Conservation (phyloP, 164 flowering plant species). For the Brasenia schreberi region DNA sequence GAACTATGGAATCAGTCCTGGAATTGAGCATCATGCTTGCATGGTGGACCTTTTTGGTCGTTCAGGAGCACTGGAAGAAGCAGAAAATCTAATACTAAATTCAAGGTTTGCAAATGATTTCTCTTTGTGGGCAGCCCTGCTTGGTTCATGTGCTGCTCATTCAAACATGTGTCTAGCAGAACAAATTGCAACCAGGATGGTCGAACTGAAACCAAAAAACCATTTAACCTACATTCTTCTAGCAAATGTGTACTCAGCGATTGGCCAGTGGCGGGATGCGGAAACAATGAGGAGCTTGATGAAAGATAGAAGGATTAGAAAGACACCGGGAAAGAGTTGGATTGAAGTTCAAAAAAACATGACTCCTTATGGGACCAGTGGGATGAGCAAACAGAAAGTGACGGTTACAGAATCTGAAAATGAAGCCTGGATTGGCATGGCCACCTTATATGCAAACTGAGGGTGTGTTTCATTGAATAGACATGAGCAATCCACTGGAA, state of each 20-base stretch:
- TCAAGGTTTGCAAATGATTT: constrained; percentile 26
- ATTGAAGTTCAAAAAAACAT: constrained; percentile 25
- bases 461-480: background rate
- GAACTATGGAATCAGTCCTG: constrained; percentile 41
- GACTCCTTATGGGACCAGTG: constrained; percentile 2
- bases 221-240: constrained; percentile 60
- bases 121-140: constrained; percentile 69
- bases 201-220: constrained; percentile 49
- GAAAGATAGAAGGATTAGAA: constrained; percentile 48
- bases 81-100: constrained; percentile 47
- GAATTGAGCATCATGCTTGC: constrained; percentile 63
- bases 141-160: constrained; percentile 61
- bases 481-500: too few relatives aligned
- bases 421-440: background rate
- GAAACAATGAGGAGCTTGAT: constrained; percentile 32
- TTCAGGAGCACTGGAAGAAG: constrained; percentile 76
- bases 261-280: constrained; percentile 65
- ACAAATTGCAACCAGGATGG: constrained; percentile 65
- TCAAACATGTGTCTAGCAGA: constrained; percentile 42
- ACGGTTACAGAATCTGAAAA: background rate
- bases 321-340: constrained; percentile 74
- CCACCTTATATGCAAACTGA: background rate
- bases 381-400: background rate
- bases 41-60: constrained; percentile 87
- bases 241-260: constrained; percentile 1